Evolutionary conservation across 2,329 filamentous ascomycete genomes (phyloP), one percentile per base, ranked within the genome.

Genomic region (Paecilomyces formosus): DNA sequence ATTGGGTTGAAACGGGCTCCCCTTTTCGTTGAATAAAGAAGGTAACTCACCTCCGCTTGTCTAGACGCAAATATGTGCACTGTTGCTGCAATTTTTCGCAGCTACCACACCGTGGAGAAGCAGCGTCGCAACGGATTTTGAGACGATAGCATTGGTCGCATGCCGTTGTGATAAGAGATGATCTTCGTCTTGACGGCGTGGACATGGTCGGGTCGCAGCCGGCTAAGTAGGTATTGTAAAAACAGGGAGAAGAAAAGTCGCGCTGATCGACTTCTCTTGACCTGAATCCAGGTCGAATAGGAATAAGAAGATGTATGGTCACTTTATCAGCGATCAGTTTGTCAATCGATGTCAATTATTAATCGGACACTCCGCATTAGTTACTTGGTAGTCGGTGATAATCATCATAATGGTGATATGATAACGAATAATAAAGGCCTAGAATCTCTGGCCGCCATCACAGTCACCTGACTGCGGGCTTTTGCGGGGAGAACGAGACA

Each of bases 131-230:
- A 21, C 61, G 59, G 21, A 63, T 60, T 51, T 61, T 63, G 33
- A 63, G 56, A 15, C 61, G 57, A 15, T 59, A 58, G 24, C 61
- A 61, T 15, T 63, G 59, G 49, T 63, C 61, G 39, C 61, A 63
- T 7, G 61, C 60, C 30, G 56, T 61, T 21, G 60, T 58, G 49
- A 55, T 52, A 54, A 58, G 60, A 31, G 56, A 31, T n/a, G 56
- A 28, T 53, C 56, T 58, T 52, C 56, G 56, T 31, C 31, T n/a
- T 26, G 33, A 52, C 50, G 53, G 57, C 52, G 8, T 54, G 33
- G 28, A 55, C 53, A 54, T 57, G 50, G 24, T 45, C 18, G 39
- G 18, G 18, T 45, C 39, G 39, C 15, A 18, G 39, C 39, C n/a
- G 39, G 18, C n/a, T 45, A 31, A 9, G 11, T 11, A 11, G 30